Evolutionary conservation across 148 eudicot genomes (phyloP), one percentile per base, ranked within the genome.

Genomic region (Simmondsia chinensis): DNA sequence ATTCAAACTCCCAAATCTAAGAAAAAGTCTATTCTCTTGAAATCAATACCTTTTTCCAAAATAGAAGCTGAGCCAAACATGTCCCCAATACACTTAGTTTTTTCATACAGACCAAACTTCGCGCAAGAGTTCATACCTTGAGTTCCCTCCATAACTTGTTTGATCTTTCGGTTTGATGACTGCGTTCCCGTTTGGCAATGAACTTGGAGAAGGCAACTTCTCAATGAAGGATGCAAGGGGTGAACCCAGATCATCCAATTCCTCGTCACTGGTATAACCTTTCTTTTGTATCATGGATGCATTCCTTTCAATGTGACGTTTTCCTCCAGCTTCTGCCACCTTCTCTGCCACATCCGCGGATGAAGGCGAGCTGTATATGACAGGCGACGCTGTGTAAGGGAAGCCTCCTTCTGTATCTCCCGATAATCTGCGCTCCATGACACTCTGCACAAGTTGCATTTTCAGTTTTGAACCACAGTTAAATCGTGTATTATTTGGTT

Each of bases 241-340:
- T 33, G 73, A 83, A 53, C 78, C 77, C 3, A 89, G 59, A 57
- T 80, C 76, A 7, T 83, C 87, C 43, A 89, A 65, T 39, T 89
- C 95, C 20, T 84, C 95, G 38, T 89, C 94, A 9, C 97, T 83
- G 3, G 94, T 81, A 45, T 84, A 89, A 22, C 94, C 97, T 47
- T 83, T 88, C 54, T 68, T 75, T 64, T 77, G 94, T 22, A 68
- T 56, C 52, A 57, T 43, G n/a, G 89, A 77, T 33, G 71, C 70
- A 15, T 60, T 80, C 49, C 79, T 70, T 19, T 60, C 58, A 23
- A 72, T 28, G 22, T 59, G 75, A 23, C 77, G 45, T 31, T 59
- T 77, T 16, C 59, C 72, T 23, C 62, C 69, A 1, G 69, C 75
- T 49, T 84, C 84, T 2, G 77, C 78, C 12, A 84, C 82, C 65